Evolutionary conservation across 352 stramenopile species (phyloP).

Genomic region (Globisporangium okanoganense): DNA sequence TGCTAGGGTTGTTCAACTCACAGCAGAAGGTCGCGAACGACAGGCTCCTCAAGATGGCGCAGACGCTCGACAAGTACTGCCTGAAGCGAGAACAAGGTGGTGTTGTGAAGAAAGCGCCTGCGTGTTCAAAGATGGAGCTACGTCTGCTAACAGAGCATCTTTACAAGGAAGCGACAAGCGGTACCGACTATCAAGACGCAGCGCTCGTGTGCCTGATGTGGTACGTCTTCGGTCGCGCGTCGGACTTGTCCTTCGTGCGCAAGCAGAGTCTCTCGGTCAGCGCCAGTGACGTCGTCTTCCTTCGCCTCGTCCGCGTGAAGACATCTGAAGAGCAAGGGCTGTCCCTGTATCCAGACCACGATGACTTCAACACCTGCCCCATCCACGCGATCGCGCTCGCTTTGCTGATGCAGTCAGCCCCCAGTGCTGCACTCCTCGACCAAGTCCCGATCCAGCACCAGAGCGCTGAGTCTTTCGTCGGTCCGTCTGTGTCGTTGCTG

Average conservation of each 20-base stretch:
- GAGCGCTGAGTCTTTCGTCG: neutral
- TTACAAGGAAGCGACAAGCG: neutral
- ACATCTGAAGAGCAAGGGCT: constrained; percentile 24
- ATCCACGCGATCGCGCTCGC: constrained; percentile 16
- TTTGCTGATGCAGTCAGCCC: constrained; percentile 17
- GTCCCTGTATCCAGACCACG: constrained; percentile 25
- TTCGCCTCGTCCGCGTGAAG: constrained; percentile 30
- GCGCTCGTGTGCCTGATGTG: constrained; percentile 14
- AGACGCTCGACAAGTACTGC: neutral
- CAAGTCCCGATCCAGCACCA: constrained; percentile 7
- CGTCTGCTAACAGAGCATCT: neutral
- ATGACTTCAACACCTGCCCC: too few species aligned
- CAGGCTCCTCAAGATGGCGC: neutral
- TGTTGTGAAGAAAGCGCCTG: neutral
- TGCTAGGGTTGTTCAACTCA: neutral
- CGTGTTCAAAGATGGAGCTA: neutral
- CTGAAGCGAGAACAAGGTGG: neutral
- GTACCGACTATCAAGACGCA: constrained; percentile 22
- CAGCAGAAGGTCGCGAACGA: neutral
- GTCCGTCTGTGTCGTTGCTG: neutral
- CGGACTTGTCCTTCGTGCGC: neutral
- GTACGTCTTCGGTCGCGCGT: constrained; percentile 18
- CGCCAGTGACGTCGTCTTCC: constrained; percentile 18
- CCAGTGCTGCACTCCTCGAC: constrained; percentile 8
- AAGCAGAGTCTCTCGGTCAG: constrained; percentile 27